Evolutionary conservation across 2,329 filamentous ascomycete species (phyloP), one percentile per base, ranked within the genome.

Genomic region (Rhexocercosporidium sp.): DNA sequence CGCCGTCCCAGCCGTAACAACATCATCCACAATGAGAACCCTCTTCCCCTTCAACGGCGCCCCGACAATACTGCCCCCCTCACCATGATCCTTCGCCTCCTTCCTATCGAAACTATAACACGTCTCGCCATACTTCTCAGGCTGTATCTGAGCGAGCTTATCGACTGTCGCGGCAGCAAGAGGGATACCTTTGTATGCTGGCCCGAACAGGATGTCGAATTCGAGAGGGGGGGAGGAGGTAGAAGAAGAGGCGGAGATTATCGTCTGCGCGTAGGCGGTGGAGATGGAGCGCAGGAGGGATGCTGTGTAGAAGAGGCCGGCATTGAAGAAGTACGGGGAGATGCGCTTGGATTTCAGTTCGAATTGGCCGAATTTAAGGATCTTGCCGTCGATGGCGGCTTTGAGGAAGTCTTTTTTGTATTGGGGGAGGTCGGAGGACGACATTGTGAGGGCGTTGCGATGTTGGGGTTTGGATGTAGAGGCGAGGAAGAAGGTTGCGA

Each of bases 321-420:
- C 94, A 81, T 97, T 97, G 89, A 98, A 97, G 85, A 98, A 98
- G 86, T 98, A 98, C 49, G 96, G 96, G 14, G 94, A 97, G 44
- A 85, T 85, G 76, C 95, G 92, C 81, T 93, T 92, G 63, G 94
- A 97, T 83, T 99, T 99, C 77, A 99, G 88, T 74, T 91, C 92
- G 82, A 93, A 96, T 78, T 86, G 89, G 79, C 93, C 93, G 79
- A 96, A 96, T 76, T 90, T 92, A 73, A 96, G 87, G 75, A 92
- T 89, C 70, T 86, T 86, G 74, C 89, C 89, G 25, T 83, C 80
- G 72, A 94, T 85, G 76, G 90, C 87, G 66, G 91, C 86, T 76
- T 87, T 80, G 74, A 96, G 85, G 79, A 96, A 93, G 68, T 86
- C 84, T 72, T 87, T 82, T 81, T 96, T 96, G 84, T 91, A 92